These are phyloP conservation scores for Pyracantha coccinea DNA, from an alignment of 331 rosid species.

Conservation along the genomic window DNA sequence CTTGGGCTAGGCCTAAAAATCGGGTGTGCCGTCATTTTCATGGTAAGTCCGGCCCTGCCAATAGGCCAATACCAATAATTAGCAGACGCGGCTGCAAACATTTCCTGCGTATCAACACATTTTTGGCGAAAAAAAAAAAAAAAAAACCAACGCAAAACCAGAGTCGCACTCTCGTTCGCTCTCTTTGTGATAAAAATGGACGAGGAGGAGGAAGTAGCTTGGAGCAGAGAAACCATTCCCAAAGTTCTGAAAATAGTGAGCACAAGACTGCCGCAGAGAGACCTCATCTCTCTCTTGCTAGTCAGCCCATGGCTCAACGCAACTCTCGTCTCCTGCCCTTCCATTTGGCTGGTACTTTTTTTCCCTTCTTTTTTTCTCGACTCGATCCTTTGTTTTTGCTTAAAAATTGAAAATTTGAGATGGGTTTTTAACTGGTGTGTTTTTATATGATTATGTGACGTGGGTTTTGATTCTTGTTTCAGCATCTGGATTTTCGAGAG, in stretches of 20 bases:
- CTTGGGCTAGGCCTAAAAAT: no score
- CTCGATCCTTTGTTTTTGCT: neutral
- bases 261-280: constrained; percentile 38
- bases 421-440: neutral
- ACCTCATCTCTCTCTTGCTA: constrained; percentile 51
- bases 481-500: constrained; percentile 73
- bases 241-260: constrained; percentile 53
- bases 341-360: constrained; percentile 54
- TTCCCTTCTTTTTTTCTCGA: neutral
- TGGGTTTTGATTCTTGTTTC: neutral
- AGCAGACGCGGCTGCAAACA: neutral
- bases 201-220: constrained; percentile 19
- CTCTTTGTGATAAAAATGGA: neutral
- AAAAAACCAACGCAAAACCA: neutral
- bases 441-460: neutral
- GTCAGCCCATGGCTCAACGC: constrained; percentile 58
- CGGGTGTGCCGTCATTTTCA: no score
- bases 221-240: constrained; percentile 69
- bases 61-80: neutral
- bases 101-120: neutral
- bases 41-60: no score
- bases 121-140: neutral
- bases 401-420: neutral
- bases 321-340: constrained; percentile 42
- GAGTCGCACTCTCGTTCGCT: fast-evolving